Percentiles rank a stretch among this genome's conserved stretches.
Evolutionary conservation across 768 basidiomycete species (phyloP).

Genomic region (Pleurotus ostreatus): DNA sequence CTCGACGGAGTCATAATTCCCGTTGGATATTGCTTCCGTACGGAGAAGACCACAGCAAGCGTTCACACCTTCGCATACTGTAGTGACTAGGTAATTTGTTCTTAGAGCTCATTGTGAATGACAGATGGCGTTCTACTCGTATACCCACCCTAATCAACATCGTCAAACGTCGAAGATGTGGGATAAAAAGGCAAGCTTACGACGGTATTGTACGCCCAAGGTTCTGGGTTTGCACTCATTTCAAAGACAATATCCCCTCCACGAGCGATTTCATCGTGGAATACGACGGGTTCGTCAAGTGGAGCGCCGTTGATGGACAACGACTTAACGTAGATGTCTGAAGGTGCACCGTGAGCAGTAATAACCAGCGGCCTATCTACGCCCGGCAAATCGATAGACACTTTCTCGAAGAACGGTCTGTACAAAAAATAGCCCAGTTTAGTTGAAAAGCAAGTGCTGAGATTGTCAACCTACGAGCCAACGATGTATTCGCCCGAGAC

Average conservation of each 20-base stretch:
- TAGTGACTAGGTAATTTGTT: too few species aligned
- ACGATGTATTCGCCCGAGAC: conserved; percentile 71
- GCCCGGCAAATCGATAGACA: conserved; percentile 53
- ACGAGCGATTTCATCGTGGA: conserved; percentile 53
- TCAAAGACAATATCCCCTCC: conserved; percentile 61
- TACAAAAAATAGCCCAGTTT: neutral
- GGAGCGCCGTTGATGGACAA: conserved; percentile 51
- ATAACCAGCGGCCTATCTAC: conserved; percentile 41
- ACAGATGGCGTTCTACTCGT: too few species aligned
- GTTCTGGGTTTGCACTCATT: conserved; percentile 39
- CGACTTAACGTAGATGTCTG: conserved; percentile 56
- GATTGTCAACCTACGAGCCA: conserved; percentile 48
- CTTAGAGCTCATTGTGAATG: too few species aligned
- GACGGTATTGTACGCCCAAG: too few species aligned
- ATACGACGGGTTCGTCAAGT: conserved; percentile 44
- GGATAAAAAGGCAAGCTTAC: too few species aligned
- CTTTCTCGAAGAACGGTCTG: conserved; percentile 47
- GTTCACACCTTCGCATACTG: too few species aligned
- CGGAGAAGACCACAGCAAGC: too few species aligned
- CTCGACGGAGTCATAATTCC: too few species aligned
- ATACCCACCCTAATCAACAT: too few species aligned
- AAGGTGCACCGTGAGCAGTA: conserved; percentile 50
- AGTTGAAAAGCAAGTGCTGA: neutral
- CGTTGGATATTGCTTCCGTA: too few species aligned
- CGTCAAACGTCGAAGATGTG: too few species aligned